phyloP scores from a whole-genome alignment of 768 basidiomycete genomes.

The Dioszegia aurantiaca region DNA sequence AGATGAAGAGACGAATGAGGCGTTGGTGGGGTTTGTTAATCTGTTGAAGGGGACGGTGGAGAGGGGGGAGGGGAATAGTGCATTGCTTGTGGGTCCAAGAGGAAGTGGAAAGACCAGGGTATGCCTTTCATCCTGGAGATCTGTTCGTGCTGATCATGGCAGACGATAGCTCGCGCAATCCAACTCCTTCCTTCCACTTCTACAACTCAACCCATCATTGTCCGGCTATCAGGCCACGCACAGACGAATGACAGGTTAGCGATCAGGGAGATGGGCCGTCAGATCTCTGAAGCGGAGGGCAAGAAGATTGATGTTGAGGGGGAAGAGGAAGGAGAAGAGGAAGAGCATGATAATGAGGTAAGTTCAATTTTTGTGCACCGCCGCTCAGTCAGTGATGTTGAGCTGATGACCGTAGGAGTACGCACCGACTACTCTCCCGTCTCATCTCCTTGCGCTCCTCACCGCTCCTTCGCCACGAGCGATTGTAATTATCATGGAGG shows the following conservation, averaged over 20 bases:
- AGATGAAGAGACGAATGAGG: slow-evolving; percentile 51
- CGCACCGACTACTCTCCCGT: slow-evolving; percentile 61
- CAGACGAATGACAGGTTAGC: slow-evolving; percentile 84
- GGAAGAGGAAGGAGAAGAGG: slow-evolving; percentile 34
- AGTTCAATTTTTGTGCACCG: too few relatives aligned
- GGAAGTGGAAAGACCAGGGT: slow-evolving; percentile 84
- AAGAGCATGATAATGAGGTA: slow-evolving; percentile 33
- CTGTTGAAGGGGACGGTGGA: slow-evolving; percentile 70
- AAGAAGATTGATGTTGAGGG: slow-evolving; percentile 57
- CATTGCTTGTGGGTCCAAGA: slow-evolving; percentile 76
- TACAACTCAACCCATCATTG: slow-evolving; percentile 60
- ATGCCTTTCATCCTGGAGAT: slow-evolving; percentile 34
- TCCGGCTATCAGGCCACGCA: slow-evolving; percentile 79
- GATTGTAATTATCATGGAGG: slow-evolving; percentile 78
- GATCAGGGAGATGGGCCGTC: slow-evolving; percentile 85
- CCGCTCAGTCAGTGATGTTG: slow-evolving; percentile 52
- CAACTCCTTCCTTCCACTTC: slow-evolving; percentile 36
- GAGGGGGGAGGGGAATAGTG: slow-evolving; percentile 90
- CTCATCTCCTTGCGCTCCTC: slow-evolving; percentile 55
- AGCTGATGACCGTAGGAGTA: slow-evolving; percentile 44
- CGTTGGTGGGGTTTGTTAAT: slow-evolving; percentile 61
- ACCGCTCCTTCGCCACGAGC: slow-evolving; percentile 62
- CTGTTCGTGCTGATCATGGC: too few relatives aligned
- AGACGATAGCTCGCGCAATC: slow-evolving; percentile 35
- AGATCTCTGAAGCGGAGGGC: slow-evolving; percentile 61